phyloP scores from a whole-genome alignment of 805 yeast species.

The Metschnikowia shivogae region DNA sequence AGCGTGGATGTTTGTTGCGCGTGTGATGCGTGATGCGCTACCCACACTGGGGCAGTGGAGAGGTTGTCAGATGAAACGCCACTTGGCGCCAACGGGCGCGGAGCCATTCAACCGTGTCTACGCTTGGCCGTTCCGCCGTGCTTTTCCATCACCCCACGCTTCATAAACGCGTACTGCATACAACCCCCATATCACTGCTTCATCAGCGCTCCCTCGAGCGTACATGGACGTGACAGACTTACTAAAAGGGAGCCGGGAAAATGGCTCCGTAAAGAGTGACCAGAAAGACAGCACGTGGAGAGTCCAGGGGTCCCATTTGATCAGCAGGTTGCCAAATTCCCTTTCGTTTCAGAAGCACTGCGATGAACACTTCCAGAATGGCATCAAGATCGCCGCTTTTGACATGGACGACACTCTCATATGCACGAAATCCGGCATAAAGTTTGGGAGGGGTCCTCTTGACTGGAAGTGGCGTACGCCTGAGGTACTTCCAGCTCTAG shows the following conservation, averaged over 20 bases:
- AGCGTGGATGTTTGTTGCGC: not conserved
- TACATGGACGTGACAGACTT: conserved; percentile 1
- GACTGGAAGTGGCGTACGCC: conserved; percentile 68
- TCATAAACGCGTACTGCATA: not conserved
- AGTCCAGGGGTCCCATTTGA: conserved; percentile 39
- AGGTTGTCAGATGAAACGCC: not conserved
- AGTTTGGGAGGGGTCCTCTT: conserved; percentile 50
- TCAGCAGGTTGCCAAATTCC: conserved; percentile 36
- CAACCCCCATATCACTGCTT: not conserved
- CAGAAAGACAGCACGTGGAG: conserved; percentile 14
- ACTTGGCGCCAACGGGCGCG: no score
- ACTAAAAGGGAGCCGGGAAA: not conserved
- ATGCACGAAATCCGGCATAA: conserved; percentile 56
- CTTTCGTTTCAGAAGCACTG: conserved; percentile 2
- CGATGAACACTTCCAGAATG: not conserved
- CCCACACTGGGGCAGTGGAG: not conserved
- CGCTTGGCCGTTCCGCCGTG: no score
- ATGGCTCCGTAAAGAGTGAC: no score
- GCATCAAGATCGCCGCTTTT: conserved; percentile 58
- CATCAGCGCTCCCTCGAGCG: not conserved
- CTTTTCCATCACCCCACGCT: no score
- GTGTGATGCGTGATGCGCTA: not conserved
- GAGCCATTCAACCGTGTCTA: no score
- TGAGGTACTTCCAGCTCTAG: conserved; percentile 18
- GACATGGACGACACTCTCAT: conserved; percentile 84